Evolutionary conservation across 1,284 basidiomycete species (phyloP).

Genomic region (Sanghuangporus weigelae): DNA sequence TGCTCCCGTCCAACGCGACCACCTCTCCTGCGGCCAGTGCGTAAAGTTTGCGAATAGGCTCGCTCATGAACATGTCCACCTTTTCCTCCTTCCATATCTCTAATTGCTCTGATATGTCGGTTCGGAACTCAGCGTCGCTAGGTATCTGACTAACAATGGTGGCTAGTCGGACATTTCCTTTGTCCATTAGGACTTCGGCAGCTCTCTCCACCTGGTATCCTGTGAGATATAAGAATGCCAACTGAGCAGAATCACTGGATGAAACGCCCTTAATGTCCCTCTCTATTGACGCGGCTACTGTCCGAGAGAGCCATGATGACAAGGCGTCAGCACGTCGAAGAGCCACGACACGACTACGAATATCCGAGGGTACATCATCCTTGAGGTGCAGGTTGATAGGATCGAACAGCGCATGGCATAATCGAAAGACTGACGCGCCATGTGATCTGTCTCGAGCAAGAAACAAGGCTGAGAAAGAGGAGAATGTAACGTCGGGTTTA

Average conservation of each 20-base stretch:
- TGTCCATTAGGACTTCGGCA: conserved; percentile 69
- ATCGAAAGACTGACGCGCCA: conserved; percentile 79
- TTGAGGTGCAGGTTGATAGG: conserved; percentile 62
- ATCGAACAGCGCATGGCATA: conserved; percentile 92
- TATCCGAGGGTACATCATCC: conserved; percentile 49
- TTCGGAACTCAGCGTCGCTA: conserved; percentile 73
- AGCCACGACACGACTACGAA: conserved; percentile 52
- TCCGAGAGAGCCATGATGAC: conserved; percentile 81
- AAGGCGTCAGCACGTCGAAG: conserved; percentile 80
- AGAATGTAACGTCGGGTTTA: conserved; percentile 62
- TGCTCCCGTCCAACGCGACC: conserved; percentile 52
- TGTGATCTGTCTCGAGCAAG: conserved; percentile 68
- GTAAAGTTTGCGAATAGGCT: conserved; percentile 76
- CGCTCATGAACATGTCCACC: conserved; percentile 66
- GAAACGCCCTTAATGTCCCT: conserved; percentile 57
- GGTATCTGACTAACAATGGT: conserved; percentile 90
- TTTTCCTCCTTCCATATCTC: conserved; percentile 80
- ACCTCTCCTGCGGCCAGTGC: conserved; percentile 81
- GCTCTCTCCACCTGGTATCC: conserved; percentile 88
- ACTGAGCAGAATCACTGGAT: conserved; percentile 40
- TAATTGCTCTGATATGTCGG: conserved; percentile 76
- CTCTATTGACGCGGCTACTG: conserved; percentile 73
- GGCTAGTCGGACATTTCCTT: conserved; percentile 81
- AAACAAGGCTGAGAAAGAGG: conserved; percentile 74
- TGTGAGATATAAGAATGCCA: conserved; percentile 76